Evolutionary conservation across 345 rosid species (phyloP), one percentile per base, ranked within the genome.

Genomic region (Corymbia maculata): DNA sequence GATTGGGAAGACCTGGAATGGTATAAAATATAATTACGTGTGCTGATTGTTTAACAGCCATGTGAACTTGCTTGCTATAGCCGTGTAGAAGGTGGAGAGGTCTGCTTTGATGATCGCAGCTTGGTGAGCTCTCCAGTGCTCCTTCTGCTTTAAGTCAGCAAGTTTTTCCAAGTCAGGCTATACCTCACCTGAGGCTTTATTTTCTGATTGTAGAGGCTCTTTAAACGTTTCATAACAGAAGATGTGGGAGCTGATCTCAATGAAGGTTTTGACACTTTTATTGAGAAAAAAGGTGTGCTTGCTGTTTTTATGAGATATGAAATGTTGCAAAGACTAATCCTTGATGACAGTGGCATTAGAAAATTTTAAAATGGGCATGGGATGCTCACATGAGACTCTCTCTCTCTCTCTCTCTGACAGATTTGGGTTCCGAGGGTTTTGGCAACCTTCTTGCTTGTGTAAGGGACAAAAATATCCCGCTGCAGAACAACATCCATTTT

Each of bases 401-500:
- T 68, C 87, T 86, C 32, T 85, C 85, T 85, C 51, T 87, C 66
- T 79, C 85, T 92, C 89, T 75, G 90, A 87, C 95, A 98, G 99
- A 97, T 13, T 89, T 96, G 91, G 99, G 98, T 84, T 97, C 99
- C 61, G 92, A 95, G 85, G 99, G 99, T 42, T 98, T 96, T 89
- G 98, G 99, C 19, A 94, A 95, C 90, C 95, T 97, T 89, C 98
- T 98, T 88, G 95, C 92, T 84, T 94, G 99, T 92, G 92, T 97
- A 86, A 94, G 99, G 90, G 95, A 94, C 92, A 96, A 95, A 92
- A 94, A 92, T 47, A 94, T 97, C 89, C 93, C 96, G 11, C 94
- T 97, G 89, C 96, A 97, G 36, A 98, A 97, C 93, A 98, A 97
- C 93, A 97, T 98, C 94, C 99, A 97, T 94, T 97, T 98, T 92